phyloP scores from a whole-genome alignment of 805 yeast genomes.

The Candida palmyrensis region DNA sequence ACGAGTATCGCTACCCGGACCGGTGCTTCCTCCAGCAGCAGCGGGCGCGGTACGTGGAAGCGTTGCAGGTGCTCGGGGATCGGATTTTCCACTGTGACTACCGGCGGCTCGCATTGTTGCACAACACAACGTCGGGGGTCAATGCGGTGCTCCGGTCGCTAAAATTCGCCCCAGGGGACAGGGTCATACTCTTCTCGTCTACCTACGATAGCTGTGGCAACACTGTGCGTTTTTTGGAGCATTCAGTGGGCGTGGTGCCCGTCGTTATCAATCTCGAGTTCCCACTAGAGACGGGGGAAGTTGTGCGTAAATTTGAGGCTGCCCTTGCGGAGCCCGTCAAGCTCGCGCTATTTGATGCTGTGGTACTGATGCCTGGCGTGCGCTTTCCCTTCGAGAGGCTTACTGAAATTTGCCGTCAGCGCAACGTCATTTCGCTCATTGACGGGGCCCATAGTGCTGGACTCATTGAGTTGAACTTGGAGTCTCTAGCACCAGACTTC shows the following conservation, averaged over 20 bases:
- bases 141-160: slow-evolving; percentile 52
- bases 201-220: slow-evolving; percentile 53
- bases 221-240: slow-evolving; percentile 38
- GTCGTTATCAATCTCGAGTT: slow-evolving; percentile 36
- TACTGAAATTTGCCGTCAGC: slow-evolving; percentile 38
- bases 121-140: slow-evolving; percentile 58
- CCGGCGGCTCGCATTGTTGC: slow-evolving; percentile 46
- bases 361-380: slow-evolving; percentile 62
- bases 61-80: slow-evolving; percentile 34
- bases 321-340: slow-evolving; percentile 21
- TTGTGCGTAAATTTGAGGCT: slow-evolving; percentile 17
- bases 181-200: slow-evolving; percentile 43
- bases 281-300: slow-evolving; percentile 38
- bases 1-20: slow-evolving; percentile 43
- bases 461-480: slow-evolving; percentile 38
- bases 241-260: slow-evolving; percentile 21
- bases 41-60: slow-evolving; percentile 20
- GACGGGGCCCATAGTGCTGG: slow-evolving; percentile 78
- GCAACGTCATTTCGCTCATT: slow-evolving; percentile 48
- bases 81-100: slow-evolving; percentile 42
- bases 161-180: slow-evolving; percentile 49
- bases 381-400: slow-evolving; percentile 51
- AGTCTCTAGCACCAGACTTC: slow-evolving; percentile 50
- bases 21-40: slow-evolving; percentile 27
- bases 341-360: slow-evolving; percentile 51